Evolutionary conservation across 495 filamentous ascomycete genomes (phyloP), one percentile per base, ranked within the genome.

Genomic region (Podospora australis): DNA sequence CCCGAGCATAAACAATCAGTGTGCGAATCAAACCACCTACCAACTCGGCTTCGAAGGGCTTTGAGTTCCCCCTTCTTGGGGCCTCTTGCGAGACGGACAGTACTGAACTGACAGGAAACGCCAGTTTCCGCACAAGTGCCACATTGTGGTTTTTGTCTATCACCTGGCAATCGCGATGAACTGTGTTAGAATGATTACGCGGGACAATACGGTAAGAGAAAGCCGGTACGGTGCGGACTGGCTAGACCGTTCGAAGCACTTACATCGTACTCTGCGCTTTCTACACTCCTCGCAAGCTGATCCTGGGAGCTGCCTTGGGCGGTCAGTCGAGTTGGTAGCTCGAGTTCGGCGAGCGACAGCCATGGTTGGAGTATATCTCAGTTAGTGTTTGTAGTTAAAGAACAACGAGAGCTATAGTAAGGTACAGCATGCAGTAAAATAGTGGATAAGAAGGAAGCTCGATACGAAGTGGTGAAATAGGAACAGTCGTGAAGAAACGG

Each of bases 51-150:
- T 42, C 70, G 63, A 30, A 78, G 62, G 0, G 71, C 72, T 25
- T 75, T 72, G 44, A 78, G 60, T 41, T 78, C 70, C 13, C 77
- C 75, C 43, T 74, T 78, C 46, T 78, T 74, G 0, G 77, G 78
- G 0, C 77, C 76, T 6, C 77, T 59, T 21, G 67, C 64, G 19
- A 66, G 60, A 10, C 72, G 72, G 16, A 65, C 59, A 25, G 70
- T 70, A 55, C 65, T 74, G 24, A 75, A 65, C 38, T 72, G 68
- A 57, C 76, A 80, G 19, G 59, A 53, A 25, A 74, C 60, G 7
- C 70, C 72, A n/a, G 67, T 63, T 20, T 77, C 71, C 16, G 59
- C 65, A 49, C 74, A 81, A 1, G 71, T 70, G 24, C 71, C 64
- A 56, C 77, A 80, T 49, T 61, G 62, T 9, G 76, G 75, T 8